Percentiles rank a stretch among this genome's conserved stretches.
These are phyloP conservation scores for Eucalyptus brandiana DNA, from an alignment of 345 rosid species.

Conservation along the genomic window DNA sequence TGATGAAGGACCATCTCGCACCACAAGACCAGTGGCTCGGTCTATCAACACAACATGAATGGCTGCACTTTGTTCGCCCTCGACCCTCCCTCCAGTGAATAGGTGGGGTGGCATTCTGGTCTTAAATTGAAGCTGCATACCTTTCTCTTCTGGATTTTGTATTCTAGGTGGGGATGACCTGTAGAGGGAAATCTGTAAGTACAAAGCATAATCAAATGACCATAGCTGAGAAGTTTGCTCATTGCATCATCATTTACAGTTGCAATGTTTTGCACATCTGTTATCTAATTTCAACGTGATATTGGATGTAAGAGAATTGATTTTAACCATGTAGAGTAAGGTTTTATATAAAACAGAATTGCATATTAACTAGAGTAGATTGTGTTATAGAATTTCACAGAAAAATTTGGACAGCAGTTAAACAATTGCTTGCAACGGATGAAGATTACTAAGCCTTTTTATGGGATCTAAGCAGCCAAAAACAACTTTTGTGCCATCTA, in stretches of 20 bases:
- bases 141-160: conserved; percentile 50
- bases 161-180: conserved; percentile 54
- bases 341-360: background rate
- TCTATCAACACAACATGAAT: conserved; percentile 73
- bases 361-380: background rate
- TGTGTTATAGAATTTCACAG: background rate
- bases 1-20: conserved; percentile 61
- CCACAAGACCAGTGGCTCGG: conserved; percentile 38
- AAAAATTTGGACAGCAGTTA: background rate
- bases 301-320: background rate
- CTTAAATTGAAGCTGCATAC: conserved; percentile 62
- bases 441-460: background rate
- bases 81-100: conserved; percentile 88
- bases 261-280: background rate
- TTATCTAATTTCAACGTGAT: background rate
- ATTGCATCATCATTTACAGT: background rate
- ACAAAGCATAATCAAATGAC: background rate
- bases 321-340: background rate
- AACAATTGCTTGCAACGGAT: background rate
- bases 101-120: conserved; percentile 90
- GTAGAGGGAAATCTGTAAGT: background rate
- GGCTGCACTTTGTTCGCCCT: conserved; percentile 81
- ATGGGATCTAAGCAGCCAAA: background rate
- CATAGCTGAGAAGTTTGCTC: background rate
- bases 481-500: background rate